Percentiles rank a stretch among this genome's conserved stretches.
Evolutionary conservation across 176 grass and related monocot species (phyloP).

Genomic region (Aegilops bicornis): DNA sequence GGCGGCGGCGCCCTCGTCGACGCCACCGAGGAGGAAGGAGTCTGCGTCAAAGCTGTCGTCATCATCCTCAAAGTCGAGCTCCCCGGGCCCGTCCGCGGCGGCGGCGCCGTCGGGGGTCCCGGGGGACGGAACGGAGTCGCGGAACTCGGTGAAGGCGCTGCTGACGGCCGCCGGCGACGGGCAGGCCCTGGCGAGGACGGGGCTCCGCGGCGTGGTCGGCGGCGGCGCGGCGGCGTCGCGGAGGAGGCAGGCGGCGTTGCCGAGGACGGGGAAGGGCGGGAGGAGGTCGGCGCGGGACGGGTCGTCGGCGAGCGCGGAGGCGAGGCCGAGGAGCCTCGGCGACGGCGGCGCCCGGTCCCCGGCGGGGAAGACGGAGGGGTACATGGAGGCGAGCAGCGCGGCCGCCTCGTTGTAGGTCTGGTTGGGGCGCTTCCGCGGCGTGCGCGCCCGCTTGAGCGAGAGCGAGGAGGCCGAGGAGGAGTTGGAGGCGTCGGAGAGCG

Average conservation of each 20-base stretch:
- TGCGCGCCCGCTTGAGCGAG: constrained; percentile 74
- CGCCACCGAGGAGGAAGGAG: constrained; percentile 53
- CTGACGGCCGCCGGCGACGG: constrained; percentile 40
- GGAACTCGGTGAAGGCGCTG: constrained; percentile 56
- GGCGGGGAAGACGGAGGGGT: constrained; percentile 72
- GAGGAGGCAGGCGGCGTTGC: constrained; percentile 70
- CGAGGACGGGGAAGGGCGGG: constrained; percentile 70
- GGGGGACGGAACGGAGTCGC: constrained; percentile 29
- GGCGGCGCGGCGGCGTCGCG: constrained; percentile 23
- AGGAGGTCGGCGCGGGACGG: constrained; percentile 62
- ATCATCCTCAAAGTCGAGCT: constrained; percentile 50
- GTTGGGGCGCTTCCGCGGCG: constrained; percentile 77
- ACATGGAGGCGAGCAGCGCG: constrained; percentile 80
- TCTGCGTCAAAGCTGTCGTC: constrained; percentile 65
- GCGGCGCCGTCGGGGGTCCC: constrained; percentile 22
- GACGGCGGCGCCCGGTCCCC: constrained; percentile 14
- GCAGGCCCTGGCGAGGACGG: constrained; percentile 17
- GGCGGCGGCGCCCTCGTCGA: constrained; percentile 44
- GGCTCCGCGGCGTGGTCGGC: not conserved
- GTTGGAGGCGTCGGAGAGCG: constrained; percentile 50
- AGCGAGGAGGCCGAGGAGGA: constrained; percentile 55
- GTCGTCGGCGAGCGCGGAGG: constrained; percentile 43
- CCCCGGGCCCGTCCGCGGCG: constrained; percentile 28
- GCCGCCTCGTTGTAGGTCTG: constrained; percentile 96
- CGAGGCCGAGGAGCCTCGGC: constrained; percentile 42